phyloP scores from a whole-genome alignment of 352 stramenopile species.

The Globisporangium heterothallicum region DNA sequence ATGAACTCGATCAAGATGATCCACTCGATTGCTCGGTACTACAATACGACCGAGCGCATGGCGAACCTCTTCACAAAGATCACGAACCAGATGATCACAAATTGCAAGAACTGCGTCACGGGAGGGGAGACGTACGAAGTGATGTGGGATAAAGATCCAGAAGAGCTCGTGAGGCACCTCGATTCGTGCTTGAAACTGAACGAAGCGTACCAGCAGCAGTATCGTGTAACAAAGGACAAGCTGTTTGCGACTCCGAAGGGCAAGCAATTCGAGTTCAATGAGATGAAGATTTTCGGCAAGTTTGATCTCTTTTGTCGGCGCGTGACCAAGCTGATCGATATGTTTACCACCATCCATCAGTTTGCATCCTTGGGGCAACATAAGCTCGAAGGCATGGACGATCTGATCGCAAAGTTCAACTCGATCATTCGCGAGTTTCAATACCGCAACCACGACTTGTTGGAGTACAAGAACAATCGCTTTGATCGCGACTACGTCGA shows the following conservation, averaged over 20 bases:
- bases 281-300: constrained; percentile 98
- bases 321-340: constrained; percentile 98
- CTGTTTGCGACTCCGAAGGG: constrained; percentile 92
- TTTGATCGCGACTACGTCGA: constrained; percentile 97
- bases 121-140: constrained; percentile 80
- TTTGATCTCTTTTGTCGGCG: constrained; percentile 98
- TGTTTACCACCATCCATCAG: constrained; percentile 98
- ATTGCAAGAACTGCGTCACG: constrained; percentile 95
- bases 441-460: constrained; percentile 94
- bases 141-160: constrained; percentile 94
- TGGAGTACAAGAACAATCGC: constrained; percentile 99
- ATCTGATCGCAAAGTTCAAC: constrained; percentile 93
- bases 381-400: constrained; percentile 90
- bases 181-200: constrained; percentile 97
- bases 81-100: constrained; percentile 98
- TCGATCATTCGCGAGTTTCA: constrained; percentile 96
- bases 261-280: constrained; percentile 99
- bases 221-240: constrained; percentile 96
- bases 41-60: constrained; percentile 98
- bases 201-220: constrained; percentile 98
- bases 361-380: constrained; percentile 91
- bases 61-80: constrained; percentile 97
- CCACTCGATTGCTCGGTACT: constrained; percentile 97
- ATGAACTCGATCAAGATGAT: constrained; percentile 99
- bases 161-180: constrained; percentile 93